Evolutionary conservation across 139 green algal genomes (phyloP).

Genomic region (Chlamydomonas sp.): DNA sequence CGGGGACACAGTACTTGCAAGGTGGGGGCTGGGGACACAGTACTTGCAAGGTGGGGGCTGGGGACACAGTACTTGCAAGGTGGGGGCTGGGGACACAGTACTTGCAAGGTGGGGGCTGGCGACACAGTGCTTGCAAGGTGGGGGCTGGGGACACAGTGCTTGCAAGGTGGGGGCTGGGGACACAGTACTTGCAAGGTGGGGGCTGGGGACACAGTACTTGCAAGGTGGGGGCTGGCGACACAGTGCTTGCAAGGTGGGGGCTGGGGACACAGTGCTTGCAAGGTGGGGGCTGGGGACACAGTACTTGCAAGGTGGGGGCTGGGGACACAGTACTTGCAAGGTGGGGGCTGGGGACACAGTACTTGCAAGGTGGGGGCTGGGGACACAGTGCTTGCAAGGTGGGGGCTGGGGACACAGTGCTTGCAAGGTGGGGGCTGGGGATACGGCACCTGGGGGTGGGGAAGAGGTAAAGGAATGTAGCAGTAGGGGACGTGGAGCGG

Average conservation of each 20-base stretch:
- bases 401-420: no score
- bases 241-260: neutral
- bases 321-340: slow-evolving; percentile 13
- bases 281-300: no score
- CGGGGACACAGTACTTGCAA: no score
- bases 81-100: slow-evolving; percentile 16
- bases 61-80: neutral
- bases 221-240: no score
- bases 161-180: no score
- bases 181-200: neutral
- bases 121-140: neutral
- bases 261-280: slow-evolving; percentile 26
- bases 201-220: slow-evolving; percentile 22
- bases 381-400: no score
- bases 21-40: slow-evolving; percentile 18
- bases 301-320: neutral
- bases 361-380: slow-evolving; percentile 2
- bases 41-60: neutral
- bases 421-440: slow-evolving; percentile 6
- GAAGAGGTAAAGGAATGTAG: no score
- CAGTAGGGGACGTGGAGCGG: no score
- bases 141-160: slow-evolving; percentile 19
- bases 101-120: no score
- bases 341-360: no score
- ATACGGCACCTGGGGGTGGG: slow-evolving; percentile 1